These are phyloP conservation scores for Trichoderma atroviride DNA, from an alignment of 2,329 filamentous ascomycete species.

Conservation along the genomic window DNA sequence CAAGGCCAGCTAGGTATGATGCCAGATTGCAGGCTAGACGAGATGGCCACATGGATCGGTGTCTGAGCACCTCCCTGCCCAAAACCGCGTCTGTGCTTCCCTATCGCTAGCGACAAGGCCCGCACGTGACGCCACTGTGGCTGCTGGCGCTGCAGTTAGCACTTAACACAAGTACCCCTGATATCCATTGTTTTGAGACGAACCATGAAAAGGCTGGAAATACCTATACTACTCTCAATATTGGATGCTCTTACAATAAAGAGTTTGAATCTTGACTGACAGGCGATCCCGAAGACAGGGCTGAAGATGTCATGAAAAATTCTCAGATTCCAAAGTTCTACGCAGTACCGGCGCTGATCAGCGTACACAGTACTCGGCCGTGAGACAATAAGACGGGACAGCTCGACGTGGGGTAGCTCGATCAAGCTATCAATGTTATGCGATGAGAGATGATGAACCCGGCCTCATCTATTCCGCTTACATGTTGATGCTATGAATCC, in stretches of 20 bases:
- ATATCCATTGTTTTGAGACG: neutral
- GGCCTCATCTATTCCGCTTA: neutral
- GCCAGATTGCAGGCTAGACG: constrained; percentile 49
- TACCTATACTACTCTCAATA: neutral
- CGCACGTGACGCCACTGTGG: constrained; percentile 31
- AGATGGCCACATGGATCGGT: constrained; percentile 26
- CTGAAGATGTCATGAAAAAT: neutral
- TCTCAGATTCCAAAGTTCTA: neutral
- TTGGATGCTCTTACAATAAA: neutral
- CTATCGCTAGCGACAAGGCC: neutral
- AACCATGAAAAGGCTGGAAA: neutral
- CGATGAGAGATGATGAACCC: neutral
- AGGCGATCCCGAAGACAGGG: neutral
- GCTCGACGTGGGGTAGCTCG: neutral
- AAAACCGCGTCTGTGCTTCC: constrained; percentile 29
- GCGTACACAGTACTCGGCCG: neutral
- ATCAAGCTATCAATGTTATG: neutral
- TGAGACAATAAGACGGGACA: constrained; percentile 2
- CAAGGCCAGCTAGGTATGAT: constrained; percentile 37
- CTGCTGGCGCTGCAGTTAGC: neutral
- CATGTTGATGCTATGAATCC: neutral
- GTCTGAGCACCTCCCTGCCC: constrained; percentile 37
- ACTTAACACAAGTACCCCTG: neutral
- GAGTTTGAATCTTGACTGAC: neutral
- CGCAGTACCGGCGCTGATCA: neutral